Evolutionary conservation across 306 rosid species (phyloP).

Genomic region (Sechiopsis laciniata): DNA sequence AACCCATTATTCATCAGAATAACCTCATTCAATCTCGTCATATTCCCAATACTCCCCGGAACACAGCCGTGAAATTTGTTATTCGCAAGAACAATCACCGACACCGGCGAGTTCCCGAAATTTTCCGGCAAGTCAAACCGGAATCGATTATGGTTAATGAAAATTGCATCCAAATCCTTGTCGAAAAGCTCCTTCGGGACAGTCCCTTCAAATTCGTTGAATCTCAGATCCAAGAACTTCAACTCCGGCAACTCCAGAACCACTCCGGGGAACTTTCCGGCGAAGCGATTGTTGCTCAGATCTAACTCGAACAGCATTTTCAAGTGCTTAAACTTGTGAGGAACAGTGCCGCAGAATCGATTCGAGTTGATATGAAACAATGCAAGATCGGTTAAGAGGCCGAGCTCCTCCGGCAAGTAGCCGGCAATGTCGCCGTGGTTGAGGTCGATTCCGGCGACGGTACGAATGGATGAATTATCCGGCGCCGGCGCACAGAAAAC

Average conservation of each 20-base stretch:
- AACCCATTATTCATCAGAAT: constrained; percentile 67
- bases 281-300: constrained; percentile 85
- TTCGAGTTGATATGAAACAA: constrained; percentile 74
- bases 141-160: constrained; percentile 75
- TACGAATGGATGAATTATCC: constrained; percentile 46
- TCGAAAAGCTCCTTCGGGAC: constrained; percentile 84
- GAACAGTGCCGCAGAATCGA: constrained; percentile 87
- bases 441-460: constrained; percentile 94
- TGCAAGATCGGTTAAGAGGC: constrained; percentile 65
- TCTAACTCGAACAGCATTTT: constrained; percentile 66
- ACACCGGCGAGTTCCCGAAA: constrained; percentile 92
- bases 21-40: constrained; percentile 70
- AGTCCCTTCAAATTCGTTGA: constrained; percentile 89
- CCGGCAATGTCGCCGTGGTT: constrained; percentile 98
- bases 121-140: constrained; percentile 65
- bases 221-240: constrained; percentile 90
- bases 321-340: constrained; percentile 51
- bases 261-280: constrained; percentile 75
- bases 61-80: constrained; percentile 83
- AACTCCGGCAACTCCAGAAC: constrained; percentile 59
- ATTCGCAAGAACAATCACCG: constrained; percentile 84
- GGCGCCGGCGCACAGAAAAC: constrained; percentile 71
- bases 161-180: constrained; percentile 78
- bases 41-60: constrained; percentile 80
- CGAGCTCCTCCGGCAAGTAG: constrained; percentile 81